Base-by-base conservation (phyloP, 106 monocot genomes). In the Acanthochlamys bracteata region DNA sequence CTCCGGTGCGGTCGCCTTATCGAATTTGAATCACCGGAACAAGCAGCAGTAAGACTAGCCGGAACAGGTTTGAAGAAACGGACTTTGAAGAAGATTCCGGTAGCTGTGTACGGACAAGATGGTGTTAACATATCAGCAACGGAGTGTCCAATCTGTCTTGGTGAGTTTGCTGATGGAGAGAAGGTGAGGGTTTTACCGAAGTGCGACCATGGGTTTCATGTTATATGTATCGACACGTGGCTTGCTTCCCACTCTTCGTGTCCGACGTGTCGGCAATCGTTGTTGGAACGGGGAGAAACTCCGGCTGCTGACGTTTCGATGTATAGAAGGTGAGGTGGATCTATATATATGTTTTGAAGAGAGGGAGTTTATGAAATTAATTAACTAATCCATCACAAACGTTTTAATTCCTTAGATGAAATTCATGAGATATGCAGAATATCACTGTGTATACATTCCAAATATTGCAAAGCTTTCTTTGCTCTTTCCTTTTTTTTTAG, bases 141-240 rank as follows among this genome's bases (percentile, higher is more conserved):
- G 11, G 86, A 87, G 26, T 87, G 86, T 68, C 73, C 86, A 11
- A 87, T 87, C 13, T 87, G 86, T 56, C 74, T 87, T 4, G 61
- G 74, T 1, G 86, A 87, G 73, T 87, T 87, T 59, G 80, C 33
- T 2, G 77, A 87, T 39, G 86, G 86, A 11, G 86, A 87, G 22
- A 61, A 65, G 70, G 68, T 87, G 0, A 24, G 73, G 41, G 77
- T 83, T 11, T 57, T 87, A 42, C 79, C 76, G 24, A 54, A 51
- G 45, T 87, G 86, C 40, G 52, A 75, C 46, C 86, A 87, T 12
- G 82, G 80, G 0, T 87, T 87, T 66, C 86, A 87, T 43, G 76
- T 74, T 53, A 53, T 59, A 10, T 87, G 86, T 60, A 74, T 87
- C 41, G 86, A 87, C 55, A 60, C 24, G 11, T 87, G 86, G 86